These are phyloP conservation scores for Acanthamoeba quina DNA, from an alignment of 208 protist genomes.

Conservation along the genomic window DNA sequence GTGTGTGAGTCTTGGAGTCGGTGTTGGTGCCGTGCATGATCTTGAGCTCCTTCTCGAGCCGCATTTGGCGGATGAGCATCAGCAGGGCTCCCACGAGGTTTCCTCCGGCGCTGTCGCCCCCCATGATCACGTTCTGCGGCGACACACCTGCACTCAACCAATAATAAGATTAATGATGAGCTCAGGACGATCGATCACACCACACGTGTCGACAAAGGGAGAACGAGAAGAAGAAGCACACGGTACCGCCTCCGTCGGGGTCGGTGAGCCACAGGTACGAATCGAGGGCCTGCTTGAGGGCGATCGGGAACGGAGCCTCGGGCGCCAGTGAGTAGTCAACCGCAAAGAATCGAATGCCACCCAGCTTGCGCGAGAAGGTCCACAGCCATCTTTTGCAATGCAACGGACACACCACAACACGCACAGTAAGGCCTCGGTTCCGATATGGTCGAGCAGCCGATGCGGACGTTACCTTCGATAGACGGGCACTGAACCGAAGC, in stretches of 20 bases:
- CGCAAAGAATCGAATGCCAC: slow-evolving; percentile 30
- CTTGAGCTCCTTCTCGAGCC: not conserved
- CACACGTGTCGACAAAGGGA: no score
- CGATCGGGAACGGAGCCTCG: slow-evolving; percentile 26
- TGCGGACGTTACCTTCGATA: not conserved
- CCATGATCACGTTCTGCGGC: slow-evolving; percentile 12
- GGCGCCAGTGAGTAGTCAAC: slow-evolving; percentile 55
- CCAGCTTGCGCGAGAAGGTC: slow-evolving; percentile 36
- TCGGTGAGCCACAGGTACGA: slow-evolving; percentile 44
- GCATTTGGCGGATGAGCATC: slow-evolving; percentile 20
- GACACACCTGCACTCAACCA: not conserved
- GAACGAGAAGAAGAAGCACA: no score
- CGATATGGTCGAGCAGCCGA: no score
- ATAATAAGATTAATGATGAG: not conserved
- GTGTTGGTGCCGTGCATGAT: not conserved
- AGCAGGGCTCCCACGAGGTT: not conserved
- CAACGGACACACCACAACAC: no score
- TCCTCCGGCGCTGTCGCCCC: slow-evolving; percentile 5
- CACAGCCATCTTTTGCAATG: slow-evolving; percentile 22
- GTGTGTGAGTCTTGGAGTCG: not conserved
- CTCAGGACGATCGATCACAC: no score
- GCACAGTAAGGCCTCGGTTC: no score
- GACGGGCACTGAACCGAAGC: slow-evolving; percentile 21
- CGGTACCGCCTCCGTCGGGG: slow-evolving; percentile 11
- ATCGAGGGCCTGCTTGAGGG: slow-evolving; percentile 51